Base-by-base conservation (phyloP, 371 early-diverging fungal genomes). In the Lichtheimia hyalospora region DNA sequence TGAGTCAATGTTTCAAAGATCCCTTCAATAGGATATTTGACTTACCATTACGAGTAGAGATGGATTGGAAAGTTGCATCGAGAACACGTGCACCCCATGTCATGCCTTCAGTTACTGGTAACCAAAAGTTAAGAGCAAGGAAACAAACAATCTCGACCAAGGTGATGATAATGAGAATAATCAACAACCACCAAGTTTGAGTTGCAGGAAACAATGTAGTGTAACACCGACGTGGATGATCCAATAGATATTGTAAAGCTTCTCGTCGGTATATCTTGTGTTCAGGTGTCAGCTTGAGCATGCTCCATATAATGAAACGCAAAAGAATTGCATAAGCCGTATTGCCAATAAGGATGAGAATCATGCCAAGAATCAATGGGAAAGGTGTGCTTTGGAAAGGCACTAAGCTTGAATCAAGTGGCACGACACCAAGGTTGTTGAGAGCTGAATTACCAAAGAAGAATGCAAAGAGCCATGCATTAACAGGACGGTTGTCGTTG, bases 181-280 rank as follows among this genome's bases (percentile, higher is more conserved):
- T 57, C 34, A 79, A 48, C 3, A 79, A 59, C 76, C 75, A 79
- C 68, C 63, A 72, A 7, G 79, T 75, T 21, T 79, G 76, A 0
- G 62, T 61, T 0, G 79, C 46, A 10, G 74, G 71, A 54, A 79
- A 79, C 2, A 79, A 43, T 3, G 67, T 73, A 2, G 74, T 75
- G 44, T 71, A 79, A 52, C 79, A 79, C 14, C 79, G 56, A 49
- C 79, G 75, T 12, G 79, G 79, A 55, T 79, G 79, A 53, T 75
- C 70, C 3, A 79, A 52, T 1, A 79, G 56, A 58, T 68, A 74
- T 3, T 60, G 57, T 12, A 74, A 59, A 2, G 76, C 70, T 46
- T 79, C 76, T 48, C 66, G 69, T 24, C 61, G 68, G 54, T 73
- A 69, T 1, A 44, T 56, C 23, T 62, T 58, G 0, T 69, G 59